A percentile compares a stretch with the other conserved stretches of the same genome.
Evolutionary conservation across 768 basidiomycete species (phyloP).

Genomic region (Lactarius hatsudake): DNA sequence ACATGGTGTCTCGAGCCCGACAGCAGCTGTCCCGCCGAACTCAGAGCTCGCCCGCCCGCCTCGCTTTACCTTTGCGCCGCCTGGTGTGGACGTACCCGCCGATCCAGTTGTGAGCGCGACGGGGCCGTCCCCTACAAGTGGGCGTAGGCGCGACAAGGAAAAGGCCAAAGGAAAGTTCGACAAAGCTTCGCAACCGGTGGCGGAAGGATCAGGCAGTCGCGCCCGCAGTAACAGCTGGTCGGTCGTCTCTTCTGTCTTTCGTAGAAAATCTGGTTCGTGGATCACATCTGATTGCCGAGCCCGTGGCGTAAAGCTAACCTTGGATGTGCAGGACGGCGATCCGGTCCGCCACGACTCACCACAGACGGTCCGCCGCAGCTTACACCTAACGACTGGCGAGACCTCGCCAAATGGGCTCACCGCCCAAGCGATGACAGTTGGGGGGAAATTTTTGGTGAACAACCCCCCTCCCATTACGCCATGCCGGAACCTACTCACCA

Average conservation of each 20-base stretch:
- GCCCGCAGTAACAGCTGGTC: conserved; percentile 22
- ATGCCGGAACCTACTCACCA: background rate
- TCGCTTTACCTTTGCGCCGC: conserved; percentile 20
- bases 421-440: conserved; percentile 39
- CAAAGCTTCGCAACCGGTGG: conserved; percentile 8
- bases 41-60: conserved; percentile 20
- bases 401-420: conserved; percentile 53
- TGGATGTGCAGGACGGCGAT: conserved; percentile 6
- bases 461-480: background rate
- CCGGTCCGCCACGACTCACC: conserved; percentile 15
- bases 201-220: conserved; percentile 4
- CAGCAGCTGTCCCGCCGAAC: conserved; percentile 9
- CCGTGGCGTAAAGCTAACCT: background rate
- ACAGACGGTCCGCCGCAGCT: conserved; percentile 14
- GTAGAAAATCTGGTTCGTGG: conserved; percentile 19
- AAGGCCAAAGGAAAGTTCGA: conserved; percentile 2
- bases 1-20: conserved; percentile 2
- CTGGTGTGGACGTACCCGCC: conserved; percentile 16
- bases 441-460: conserved; percentile 34
- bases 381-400: conserved; percentile 47
- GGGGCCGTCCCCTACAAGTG: background rate
- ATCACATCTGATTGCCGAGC: conserved; percentile 1
- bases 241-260: conserved; percentile 19
- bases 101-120: conserved; percentile 4
- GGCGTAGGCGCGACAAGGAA: conserved; percentile 19